phyloP scores from a whole-genome alignment of 768 basidiomycete species.

The Suillus lakei region DNA sequence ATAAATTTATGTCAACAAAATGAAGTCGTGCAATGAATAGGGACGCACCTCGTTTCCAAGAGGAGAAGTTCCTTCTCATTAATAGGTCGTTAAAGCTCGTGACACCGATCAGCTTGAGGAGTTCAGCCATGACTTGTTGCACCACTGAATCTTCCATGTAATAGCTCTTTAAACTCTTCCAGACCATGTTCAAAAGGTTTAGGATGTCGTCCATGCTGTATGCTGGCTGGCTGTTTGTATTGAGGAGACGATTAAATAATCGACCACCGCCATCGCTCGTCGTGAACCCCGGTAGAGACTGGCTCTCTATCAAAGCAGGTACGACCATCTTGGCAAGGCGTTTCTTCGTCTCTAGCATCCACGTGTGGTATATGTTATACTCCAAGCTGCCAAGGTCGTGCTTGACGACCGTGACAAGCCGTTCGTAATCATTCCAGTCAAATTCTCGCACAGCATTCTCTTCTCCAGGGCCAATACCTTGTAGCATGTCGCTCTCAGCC shows the following conservation, averaged over 20 bases:
- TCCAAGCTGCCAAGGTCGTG: slow-evolving; percentile 98
- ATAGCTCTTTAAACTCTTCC: slow-evolving; percentile 97
- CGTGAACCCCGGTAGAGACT: slow-evolving; percentile 96
- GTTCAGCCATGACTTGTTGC: slow-evolving; percentile 93
- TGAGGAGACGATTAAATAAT: slow-evolving; percentile 91
- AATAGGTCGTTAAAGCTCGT: slow-evolving; percentile 98
- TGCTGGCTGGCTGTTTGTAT: slow-evolving; percentile 85
- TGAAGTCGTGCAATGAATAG: background rate
- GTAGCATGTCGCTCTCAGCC: slow-evolving; percentile 98
- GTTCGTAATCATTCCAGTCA: slow-evolving; percentile 97
- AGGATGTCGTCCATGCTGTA: slow-evolving; percentile 98
- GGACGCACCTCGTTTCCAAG: slow-evolving; percentile 94
- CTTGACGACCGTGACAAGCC: slow-evolving; percentile 96
- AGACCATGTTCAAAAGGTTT: slow-evolving; percentile 95
- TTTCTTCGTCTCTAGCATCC: slow-evolving; percentile 99
- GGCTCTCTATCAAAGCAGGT: slow-evolving; percentile 97
- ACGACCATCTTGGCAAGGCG: slow-evolving; percentile 97
- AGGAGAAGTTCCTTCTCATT: slow-evolving; percentile 98
- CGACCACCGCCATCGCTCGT: slow-evolving; percentile 93
- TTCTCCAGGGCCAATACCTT: slow-evolving; percentile 96
- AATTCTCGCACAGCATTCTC: slow-evolving; percentile 91
- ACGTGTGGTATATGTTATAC: slow-evolving; percentile 99
- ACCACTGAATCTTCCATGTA: slow-evolving; percentile 98
- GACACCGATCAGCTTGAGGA: slow-evolving; percentile 94
- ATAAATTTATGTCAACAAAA: slow-evolving; percentile 9